Evolutionary conservation across 1,284 basidiomycete species (phyloP).

Genomic region (Entoloma clypeatum): DNA sequence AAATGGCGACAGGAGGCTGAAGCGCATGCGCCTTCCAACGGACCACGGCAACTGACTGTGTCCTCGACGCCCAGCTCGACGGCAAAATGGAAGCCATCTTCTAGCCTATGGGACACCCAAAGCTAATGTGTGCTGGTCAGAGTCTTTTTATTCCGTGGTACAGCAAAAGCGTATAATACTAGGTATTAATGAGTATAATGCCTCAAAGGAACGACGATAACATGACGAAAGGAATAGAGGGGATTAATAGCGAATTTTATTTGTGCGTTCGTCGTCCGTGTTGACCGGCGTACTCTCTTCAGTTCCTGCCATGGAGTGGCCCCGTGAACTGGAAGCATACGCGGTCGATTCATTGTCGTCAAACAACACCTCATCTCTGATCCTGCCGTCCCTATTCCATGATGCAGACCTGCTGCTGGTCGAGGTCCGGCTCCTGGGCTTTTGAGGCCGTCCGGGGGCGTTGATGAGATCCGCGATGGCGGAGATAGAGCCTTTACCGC

Average conservation of each 20-base stretch:
- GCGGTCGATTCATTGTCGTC: slow-evolving; percentile 40
- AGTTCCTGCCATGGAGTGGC: slow-evolving; percentile 38
- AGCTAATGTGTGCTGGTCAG: background rate
- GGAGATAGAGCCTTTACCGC: slow-evolving; percentile 32
- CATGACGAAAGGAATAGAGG: background rate
- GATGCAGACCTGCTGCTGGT: slow-evolving; percentile 25
- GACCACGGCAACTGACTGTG: slow-evolving; percentile 5
- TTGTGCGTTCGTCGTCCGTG: slow-evolving; percentile 28
- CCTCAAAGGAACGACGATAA: slow-evolving; percentile 12
- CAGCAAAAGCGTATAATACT: slow-evolving; percentile 10
- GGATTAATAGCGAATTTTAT: slow-evolving; percentile 20
- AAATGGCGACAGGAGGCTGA: slow-evolving; percentile 23
- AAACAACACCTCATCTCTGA: slow-evolving; percentile 46
- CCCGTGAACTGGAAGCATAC: slow-evolving; percentile 36
- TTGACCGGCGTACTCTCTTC: slow-evolving; percentile 34
- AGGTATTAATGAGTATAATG: slow-evolving; percentile 25
- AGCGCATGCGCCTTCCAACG: slow-evolving; percentile 9
- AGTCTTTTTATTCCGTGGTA: too few species aligned
- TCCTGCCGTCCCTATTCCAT: slow-evolving; percentile 25
- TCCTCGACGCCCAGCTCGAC: slow-evolving; percentile 5
- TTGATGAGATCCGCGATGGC: slow-evolving; percentile 56
- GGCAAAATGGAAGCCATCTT: background rate
- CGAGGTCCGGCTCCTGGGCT: slow-evolving; percentile 14
- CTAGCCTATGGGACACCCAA: background rate
- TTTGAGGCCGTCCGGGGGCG: slow-evolving; percentile 39